These are phyloP conservation scores for Hsuehochloa calcarea DNA, from an alignment of 176 grass and related monocot genomes.

Conservation along the genomic window DNA sequence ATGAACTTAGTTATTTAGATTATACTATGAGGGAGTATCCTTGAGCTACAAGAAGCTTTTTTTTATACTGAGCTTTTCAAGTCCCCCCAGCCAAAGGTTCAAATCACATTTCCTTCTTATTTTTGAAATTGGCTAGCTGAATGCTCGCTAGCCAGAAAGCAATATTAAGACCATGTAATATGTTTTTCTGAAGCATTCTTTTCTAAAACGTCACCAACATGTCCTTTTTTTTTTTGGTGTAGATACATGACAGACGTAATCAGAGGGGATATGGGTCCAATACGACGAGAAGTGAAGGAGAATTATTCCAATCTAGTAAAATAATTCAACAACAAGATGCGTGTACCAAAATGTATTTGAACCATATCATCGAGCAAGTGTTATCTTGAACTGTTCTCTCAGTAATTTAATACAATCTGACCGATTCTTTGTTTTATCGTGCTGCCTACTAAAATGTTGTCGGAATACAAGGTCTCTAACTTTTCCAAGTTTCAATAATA, in stretches of 20 bases:
- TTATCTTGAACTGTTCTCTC: not conserved
- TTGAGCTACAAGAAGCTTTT: not conserved
- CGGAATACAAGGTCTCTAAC: not conserved
- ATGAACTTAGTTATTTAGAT: not conserved
- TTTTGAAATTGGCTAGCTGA: not conserved
- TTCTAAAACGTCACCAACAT: not conserved
- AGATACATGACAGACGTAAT: slow-evolving; percentile 55
- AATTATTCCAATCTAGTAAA: slow-evolving; percentile 81
- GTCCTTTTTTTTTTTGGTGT: not conserved
- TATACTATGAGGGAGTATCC: not conserved
- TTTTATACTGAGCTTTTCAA: not conserved
- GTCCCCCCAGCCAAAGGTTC: not conserved
- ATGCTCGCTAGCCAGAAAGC: not conserved
- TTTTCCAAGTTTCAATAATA: not conserved
- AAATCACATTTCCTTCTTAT: not conserved
- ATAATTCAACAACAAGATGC: slow-evolving; percentile 18
- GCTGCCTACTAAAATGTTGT: not conserved
- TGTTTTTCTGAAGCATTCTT: not conserved
- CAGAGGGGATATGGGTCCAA: slow-evolving; percentile 86
- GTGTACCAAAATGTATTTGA: not conserved
- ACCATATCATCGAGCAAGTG: not conserved
- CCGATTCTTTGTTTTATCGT: not conserved
- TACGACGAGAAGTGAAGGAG: slow-evolving; percentile 69
- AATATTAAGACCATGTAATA: slow-evolving; percentile 1
- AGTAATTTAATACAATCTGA: not conserved